A percentile compares a stretch with the other conserved stretches of the same genome.
Evolutionary conservation across 495 filamentous ascomycete species (phyloP).

Genomic region (Xylaria flabelliformis): DNA sequence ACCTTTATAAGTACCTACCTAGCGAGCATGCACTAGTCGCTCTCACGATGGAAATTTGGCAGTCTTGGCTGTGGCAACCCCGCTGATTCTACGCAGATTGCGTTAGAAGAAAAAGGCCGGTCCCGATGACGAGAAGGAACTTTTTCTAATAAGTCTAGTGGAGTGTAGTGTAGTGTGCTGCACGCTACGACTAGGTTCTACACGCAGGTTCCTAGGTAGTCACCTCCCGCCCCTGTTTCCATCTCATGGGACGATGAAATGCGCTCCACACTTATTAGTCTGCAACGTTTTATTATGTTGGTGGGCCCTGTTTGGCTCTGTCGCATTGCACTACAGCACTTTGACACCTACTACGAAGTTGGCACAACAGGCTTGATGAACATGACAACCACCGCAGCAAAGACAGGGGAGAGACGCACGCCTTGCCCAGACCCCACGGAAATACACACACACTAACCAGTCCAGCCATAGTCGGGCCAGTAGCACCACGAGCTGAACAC

Average conservation of each 20-base stretch:
- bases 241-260: not conserved
- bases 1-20: no score
- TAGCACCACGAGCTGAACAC: conserved; percentile 17
- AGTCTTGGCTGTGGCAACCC: not conserved
- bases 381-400: not conserved
- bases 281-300: conserved; percentile 24
- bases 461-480: conserved; percentile 6
- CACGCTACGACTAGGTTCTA: not conserved
- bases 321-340: not conserved
- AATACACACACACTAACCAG: not conserved
- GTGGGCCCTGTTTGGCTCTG: conserved; percentile 6
- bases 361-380: conserved; percentile 3
- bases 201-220: no score
- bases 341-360: not conserved
- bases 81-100: not conserved
- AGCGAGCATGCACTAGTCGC: not conserved
- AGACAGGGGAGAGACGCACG: conserved; percentile 10
- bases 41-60: not conserved
- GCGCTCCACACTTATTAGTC: not conserved
- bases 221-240: not conserved
- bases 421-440: conserved; percentile 5
- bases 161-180: not conserved
- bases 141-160: conserved; percentile 1
- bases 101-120: not conserved
- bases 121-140: conserved; percentile 7